Evolutionary conservation across 306 rosid species (phyloP).

Genomic region (Fagus crenata): DNA sequence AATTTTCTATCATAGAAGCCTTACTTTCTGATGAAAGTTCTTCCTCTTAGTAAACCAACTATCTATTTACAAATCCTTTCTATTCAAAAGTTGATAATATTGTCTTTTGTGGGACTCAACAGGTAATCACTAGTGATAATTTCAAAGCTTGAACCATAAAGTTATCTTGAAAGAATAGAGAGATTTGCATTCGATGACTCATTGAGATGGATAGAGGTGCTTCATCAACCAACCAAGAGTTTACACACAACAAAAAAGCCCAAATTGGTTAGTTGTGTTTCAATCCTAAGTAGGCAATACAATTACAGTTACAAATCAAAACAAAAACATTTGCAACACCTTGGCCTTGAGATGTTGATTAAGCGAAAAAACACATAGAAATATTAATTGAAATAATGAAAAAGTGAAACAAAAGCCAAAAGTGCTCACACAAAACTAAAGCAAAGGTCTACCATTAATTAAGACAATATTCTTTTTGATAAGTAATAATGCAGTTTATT

Average conservation of each 20-base stretch:
- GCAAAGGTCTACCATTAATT: neutral
- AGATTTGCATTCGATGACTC: too few relatives aligned
- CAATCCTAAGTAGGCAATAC: neutral
- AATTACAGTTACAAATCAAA: neutral
- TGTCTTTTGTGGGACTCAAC: too few relatives aligned
- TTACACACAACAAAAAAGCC: too few relatives aligned
- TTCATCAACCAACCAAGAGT: too few relatives aligned
- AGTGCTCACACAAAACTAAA: neutral
- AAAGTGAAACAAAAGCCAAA: neutral
- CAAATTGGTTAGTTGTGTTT: neutral
- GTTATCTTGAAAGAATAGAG: neutral
- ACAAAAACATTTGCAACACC: neutral
- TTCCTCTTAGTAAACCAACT: too few relatives aligned
- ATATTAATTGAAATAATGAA: neutral
- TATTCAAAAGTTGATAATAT: too few relatives aligned
- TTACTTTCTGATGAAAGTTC: neutral
- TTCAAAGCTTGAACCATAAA: neutral
- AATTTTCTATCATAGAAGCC: neutral
- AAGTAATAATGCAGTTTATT: too few relatives aligned
- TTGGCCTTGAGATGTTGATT: neutral
- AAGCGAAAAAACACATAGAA: neutral
- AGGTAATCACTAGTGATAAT: neutral
- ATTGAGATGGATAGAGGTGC: too few relatives aligned
- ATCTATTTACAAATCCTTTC: too few relatives aligned
- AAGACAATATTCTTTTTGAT: neutral